A percentile compares a stretch with the other conserved stretches of the same genome.
Evolutionary conservation across 1,139 yeast species (phyloP).

Genomic region (Kodamaea anthophila): DNA sequence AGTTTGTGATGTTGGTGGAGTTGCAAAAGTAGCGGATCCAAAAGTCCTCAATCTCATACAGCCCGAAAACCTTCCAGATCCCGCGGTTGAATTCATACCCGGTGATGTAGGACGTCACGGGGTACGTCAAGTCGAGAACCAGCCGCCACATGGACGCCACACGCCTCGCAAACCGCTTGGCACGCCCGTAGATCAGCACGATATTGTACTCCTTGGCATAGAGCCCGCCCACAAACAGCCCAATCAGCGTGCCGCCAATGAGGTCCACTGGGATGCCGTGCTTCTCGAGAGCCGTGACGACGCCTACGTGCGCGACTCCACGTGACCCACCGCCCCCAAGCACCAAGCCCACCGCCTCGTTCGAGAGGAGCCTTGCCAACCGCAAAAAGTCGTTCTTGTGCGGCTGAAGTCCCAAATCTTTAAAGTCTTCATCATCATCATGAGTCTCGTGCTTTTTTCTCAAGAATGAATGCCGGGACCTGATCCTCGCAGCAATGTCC

Average conservation of each 20-base stretch:
- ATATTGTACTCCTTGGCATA: slow-evolving; percentile 89
- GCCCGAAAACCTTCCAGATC: slow-evolving; percentile 93
- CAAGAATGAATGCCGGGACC: slow-evolving; percentile 1
- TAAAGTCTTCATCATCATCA: no score
- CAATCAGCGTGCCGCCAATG: slow-evolving; percentile 95
- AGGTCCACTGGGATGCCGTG: slow-evolving; percentile 90
- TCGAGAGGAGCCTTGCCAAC: slow-evolving; percentile 81
- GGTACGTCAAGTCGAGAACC: slow-evolving; percentile 79
- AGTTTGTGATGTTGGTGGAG: slow-evolving; percentile 93
- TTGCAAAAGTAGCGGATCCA: slow-evolving; percentile 88
- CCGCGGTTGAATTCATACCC: slow-evolving; percentile 97
- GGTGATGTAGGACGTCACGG: slow-evolving; percentile 89
- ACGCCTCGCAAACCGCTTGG: slow-evolving; percentile 80
- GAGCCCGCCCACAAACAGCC: slow-evolving; percentile 91
- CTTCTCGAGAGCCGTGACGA: slow-evolving; percentile 87
- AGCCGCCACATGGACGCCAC: slow-evolving; percentile 85
- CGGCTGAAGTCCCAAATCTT: slow-evolving; percentile 30
- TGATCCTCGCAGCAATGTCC: slow-evolving; percentile 35
- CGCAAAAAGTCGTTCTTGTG: slow-evolving; percentile 88
- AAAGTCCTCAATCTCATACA: slow-evolving; percentile 87
- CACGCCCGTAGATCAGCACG: slow-evolving; percentile 85
- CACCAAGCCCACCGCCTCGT: slow-evolving; percentile 90
- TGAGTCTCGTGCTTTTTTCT: neutral
- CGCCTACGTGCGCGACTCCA: slow-evolving; percentile 89
- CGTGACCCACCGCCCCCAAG: slow-evolving; percentile 98